Base-by-base conservation (phyloP, 148 eudicot genomes). In the Rhododendron kiyosumense region DNA sequence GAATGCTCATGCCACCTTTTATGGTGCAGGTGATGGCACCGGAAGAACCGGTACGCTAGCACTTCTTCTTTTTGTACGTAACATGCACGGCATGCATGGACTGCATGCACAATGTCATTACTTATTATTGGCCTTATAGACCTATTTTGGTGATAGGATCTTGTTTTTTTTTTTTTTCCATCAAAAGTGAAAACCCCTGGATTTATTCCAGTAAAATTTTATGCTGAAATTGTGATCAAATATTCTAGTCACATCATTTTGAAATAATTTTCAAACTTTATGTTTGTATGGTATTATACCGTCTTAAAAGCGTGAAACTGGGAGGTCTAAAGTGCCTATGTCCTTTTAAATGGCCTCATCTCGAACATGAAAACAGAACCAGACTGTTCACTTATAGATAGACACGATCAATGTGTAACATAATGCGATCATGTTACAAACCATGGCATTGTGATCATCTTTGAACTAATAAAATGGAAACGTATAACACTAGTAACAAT, bases 1-100 rank as follows among this genome's bases (percentile, higher is more conserved):
- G 52, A 6, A 3, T 4, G 92, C 90, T 22, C 92, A 89, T 86
- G 94, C 94, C 77, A 92, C 94, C 12, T 92, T 92, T 78, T 92
- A 92, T 7, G 92, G 89, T 15, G 92, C 86, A 52, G 88, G 89
- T 26, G 87, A 86, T 38, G 92, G 86, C 71, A 69, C 86, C 0
- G 92, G 85, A 61, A 90, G 92, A 18, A 88, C 88, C 87, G 91
- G 92, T 92, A 57, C 43, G 88, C 89, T 12, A 7, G n/a, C 54
- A 14, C 7, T 14, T 6, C 10, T 1, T 15, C 7, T 15, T 1
- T 13, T 51, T 20, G 3, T 45, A 4, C 78, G 2, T 83, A 59
- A 49, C 17, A 36, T 69, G n/a, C 24, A 6, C 2, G 78, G 79
- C 46, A 36, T 48, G 80, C 28, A 48, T 82, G 11, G 13, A 3